Base-by-base conservation (phyloP, 768 basidiomycete genomes). In the Artomyces pyxidatus region DNA sequence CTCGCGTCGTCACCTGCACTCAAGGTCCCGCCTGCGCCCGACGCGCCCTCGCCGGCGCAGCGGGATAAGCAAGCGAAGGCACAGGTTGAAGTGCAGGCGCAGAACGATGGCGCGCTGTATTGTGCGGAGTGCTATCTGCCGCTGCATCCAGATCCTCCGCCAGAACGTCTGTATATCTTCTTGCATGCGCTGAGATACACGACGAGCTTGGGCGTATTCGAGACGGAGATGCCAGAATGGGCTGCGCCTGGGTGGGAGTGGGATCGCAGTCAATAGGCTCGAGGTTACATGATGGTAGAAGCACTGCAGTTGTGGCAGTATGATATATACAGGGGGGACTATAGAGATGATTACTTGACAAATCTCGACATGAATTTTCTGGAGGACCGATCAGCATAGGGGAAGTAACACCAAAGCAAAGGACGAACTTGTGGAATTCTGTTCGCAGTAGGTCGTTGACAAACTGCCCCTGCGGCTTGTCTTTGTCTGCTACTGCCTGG, bases 371-470 rank as follows among this genome's bases (percentile, higher is more conserved):
- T 91, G 63, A 93, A 94, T 72, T 90, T 92, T 68, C 89, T 90
- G 57, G 22, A 4, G 4, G 35, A 29, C 32, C 26, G n/a, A 51
- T 41, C 37, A 52, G 43, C 17, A 35, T 16, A 22, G n/a, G 44
- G 19, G 19, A 29, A 32, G 47, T 28, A 48, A 35, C 29, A 51
- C 22, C 25, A 39, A 52, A 26, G 6, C 6, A 29, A 37, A 1
- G 1, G 12, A 77, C 85, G 50, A 51, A 90, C 88, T 83, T 89
- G 71, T 94, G 91, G 63, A 94, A 95, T 61, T 93, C 88, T 45
- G 92, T 94, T 63, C 95, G 77, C 52, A 98, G 67, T 43, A 97
- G 72, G 67, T 98, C 96, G 62, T 99, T 98, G 53, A 98, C 92
- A 61, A 98, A 98, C 49, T 87, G 83, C 11, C 84, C 83, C 58